These are phyloP conservation scores for Globisporangium middletonii DNA, from an alignment of 352 stramenopile species.

Conservation along the genomic window DNA sequence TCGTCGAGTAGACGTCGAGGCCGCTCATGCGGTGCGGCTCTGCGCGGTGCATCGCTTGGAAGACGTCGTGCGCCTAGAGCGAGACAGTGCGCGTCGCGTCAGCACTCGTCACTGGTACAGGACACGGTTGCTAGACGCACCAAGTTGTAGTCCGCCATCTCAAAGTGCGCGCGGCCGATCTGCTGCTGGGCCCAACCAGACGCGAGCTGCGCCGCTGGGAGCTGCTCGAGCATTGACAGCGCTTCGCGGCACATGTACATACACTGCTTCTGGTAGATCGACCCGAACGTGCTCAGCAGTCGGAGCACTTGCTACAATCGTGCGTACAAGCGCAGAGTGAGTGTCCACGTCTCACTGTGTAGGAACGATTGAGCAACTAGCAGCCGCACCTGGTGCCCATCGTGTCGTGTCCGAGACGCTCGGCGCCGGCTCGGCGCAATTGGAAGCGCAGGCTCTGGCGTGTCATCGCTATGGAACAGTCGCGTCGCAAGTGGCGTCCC, in stretches of 20 bases:
- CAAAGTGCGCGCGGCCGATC: conserved; percentile 92
- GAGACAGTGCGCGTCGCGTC: neutral
- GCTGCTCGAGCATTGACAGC: conserved; percentile 79
- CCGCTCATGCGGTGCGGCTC: conserved; percentile 93
- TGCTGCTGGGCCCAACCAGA: conserved; percentile 95
- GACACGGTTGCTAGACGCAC: conserved; percentile 10
- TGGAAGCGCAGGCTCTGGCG: conserved; percentile 1
- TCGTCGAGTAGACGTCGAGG: conserved; percentile 94
- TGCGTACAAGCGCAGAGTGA: neutral
- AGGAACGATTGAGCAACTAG: neutral
- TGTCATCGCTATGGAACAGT: conserved; percentile 11
- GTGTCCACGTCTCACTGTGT: neutral
- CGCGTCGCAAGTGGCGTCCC: conserved; percentile 14
- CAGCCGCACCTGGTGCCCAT: conserved; percentile 8
- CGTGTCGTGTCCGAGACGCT: neutral
- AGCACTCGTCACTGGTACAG: neutral
- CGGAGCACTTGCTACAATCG: conserved; percentile 32
- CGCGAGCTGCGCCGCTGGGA: conserved; percentile 80
- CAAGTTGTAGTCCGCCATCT: conserved; percentile 92
- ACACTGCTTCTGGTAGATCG: conserved; percentile 66
- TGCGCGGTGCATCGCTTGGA: conserved; percentile 84
- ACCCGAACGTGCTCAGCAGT: conserved; percentile 62
- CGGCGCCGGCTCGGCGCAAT: neutral
- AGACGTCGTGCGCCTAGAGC: conserved; percentile 70
- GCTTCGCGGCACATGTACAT: conserved; percentile 83